Base-by-base conservation (phyloP, 352 stramenopile species). In the Phytophthora foliorum region DNA sequence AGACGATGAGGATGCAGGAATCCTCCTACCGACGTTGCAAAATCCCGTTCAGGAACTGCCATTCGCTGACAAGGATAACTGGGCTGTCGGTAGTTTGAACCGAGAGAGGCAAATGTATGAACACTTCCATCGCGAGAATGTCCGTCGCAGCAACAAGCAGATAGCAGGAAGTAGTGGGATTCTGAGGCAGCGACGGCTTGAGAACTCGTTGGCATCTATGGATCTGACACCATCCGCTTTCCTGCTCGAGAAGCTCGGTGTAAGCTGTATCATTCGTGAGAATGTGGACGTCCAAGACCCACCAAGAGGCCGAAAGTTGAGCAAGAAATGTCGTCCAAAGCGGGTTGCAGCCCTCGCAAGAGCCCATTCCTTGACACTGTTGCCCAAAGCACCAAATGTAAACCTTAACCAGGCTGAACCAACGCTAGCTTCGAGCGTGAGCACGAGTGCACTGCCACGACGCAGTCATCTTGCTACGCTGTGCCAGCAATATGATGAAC, bases 31-130 rank as follows among this genome's bases (percentile, higher is more conserved):
- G 9, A 73, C 59, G 0, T 52, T 91, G 3, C 76, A 84, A 41
- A 75, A 80, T n/a, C 66, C 69, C 0, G 65, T 73, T 3, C 72
- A 90, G 17, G 66, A 83, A 0, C 49, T 93, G 17, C 79, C 82
- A 3, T 95, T 89, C 19, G 72, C 78, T 3, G 86, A 93, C 72
- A 95, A 93, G 53, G 85, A 92, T 63, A 93, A 95, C 55, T 95
- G 87, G 87, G 78, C 68, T 4, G 78, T 95, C 16, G 84, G 86
- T 0, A 91, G 85, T 60, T 55, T 93, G 36, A 93, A 93, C 34
- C 79, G 87, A 14, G 80, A 93, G 55, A 70, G 74, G 41, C 86
- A 92, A 73, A 91, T 93, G 79, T 93, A 95, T 51, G 66, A 73
- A 16, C 74, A 93, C 29, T 79, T 93, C 13, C 84, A 93, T 57